Base-by-base conservation (phyloP, 139 green algal genomes). In the Volvox reticuliferus region DNA sequence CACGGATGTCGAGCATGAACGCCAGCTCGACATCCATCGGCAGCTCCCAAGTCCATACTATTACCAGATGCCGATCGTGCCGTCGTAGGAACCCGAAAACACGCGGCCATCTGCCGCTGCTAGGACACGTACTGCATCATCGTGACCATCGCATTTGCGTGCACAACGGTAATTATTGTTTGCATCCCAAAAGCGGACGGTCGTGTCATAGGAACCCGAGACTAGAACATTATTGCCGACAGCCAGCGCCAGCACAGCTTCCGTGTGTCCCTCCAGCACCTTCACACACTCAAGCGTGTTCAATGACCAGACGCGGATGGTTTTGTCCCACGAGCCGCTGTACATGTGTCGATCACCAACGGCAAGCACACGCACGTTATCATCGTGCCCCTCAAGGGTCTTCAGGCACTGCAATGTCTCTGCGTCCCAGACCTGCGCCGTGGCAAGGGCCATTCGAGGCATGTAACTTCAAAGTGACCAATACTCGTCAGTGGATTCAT, bases 311-410 rank as follows among this genome's bases (percentile, higher is more conserved):
- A 98, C 92, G 71, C 97, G 93, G 75, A 99, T 98, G 75, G 96
- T 99, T 93, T 98, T 98, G 92, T 99, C 98, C 97, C 97, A 99
- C 14, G 95, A 98, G 28, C 97, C 98, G 35, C 89, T 96, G 95
- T 98, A 99, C 75, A 99, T 94, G 92, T 95, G 90, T 17, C 89
- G 85, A 24, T 95, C 92, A 21, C 95, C 96, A 3, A 97, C 95
- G 1, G 95, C 96, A 86, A 99, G 95, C 91, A 99, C 97, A 0
- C 98, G 95, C 82, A 99, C 98, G 75, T 99, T 99, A 94, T 99
- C 97, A 67, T 98, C 96, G 92, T 99, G 98, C 9, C 98, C 98
- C 86, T 97, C 89, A 73, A 99, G 94, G 35, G 94, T 97, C 71
- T 95, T 94, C 50, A 99, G 71, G 95, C 97, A 99, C 79, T 95